These are phyloP conservation scores for Fistulifera pelliculosa DNA, from an alignment of 108 stramenopile genomes.

Conservation along the genomic window DNA sequence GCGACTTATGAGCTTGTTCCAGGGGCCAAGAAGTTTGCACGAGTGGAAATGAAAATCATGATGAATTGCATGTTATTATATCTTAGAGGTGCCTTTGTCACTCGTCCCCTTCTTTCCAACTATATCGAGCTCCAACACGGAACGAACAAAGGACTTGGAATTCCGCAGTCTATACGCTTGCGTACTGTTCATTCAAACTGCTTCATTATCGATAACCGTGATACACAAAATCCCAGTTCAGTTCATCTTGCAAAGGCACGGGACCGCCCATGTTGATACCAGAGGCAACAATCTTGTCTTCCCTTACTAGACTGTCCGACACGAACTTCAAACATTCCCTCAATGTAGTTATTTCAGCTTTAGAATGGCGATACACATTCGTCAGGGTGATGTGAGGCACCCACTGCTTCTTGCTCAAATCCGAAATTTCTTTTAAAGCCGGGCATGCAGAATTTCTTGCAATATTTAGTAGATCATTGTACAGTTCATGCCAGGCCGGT, in stretches of 20 bases:
- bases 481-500: slow-evolving; percentile 21
- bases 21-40: too few species aligned
- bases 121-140: too few species aligned
- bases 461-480: slow-evolving; percentile 34
- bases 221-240: slow-evolving; percentile 40
- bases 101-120: too few species aligned
- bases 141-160: too few species aligned
- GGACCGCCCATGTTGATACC: slow-evolving; percentile 48
- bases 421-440: slow-evolving; percentile 2
- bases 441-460: slow-evolving; percentile 17
- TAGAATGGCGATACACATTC: too few species aligned
- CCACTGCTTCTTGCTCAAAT: slow-evolving; percentile 21
- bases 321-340: not conserved
- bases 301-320: slow-evolving; percentile 1
- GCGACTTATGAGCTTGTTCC: too few species aligned
- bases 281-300: slow-evolving; percentile 3
- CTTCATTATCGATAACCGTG: not conserved
- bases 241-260: slow-evolving; percentile 25
- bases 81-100: too few species aligned
- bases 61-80: too few species aligned
- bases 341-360: too few species aligned
- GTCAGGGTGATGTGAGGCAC: slow-evolving; percentile 49
- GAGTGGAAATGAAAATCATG: too few species aligned
- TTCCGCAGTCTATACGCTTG: too few species aligned
- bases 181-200: too few species aligned